These are phyloP conservation scores for Penicillium capsulatum DNA, from an alignment of 2,329 filamentous ascomycete genomes.

Conservation along the genomic window DNA sequence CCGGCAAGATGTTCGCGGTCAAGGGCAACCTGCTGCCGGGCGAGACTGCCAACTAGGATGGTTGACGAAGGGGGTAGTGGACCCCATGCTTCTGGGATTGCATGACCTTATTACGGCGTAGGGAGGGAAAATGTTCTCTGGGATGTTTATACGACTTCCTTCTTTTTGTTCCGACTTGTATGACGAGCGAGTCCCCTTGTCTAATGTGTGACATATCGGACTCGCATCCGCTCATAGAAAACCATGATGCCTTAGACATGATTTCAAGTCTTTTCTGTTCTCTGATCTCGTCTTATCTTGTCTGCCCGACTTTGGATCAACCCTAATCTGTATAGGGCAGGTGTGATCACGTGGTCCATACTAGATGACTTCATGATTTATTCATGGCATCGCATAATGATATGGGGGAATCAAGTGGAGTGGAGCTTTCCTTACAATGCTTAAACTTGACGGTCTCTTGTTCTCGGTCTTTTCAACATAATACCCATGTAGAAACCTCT, in stretches of 20 bases:
- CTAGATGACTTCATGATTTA: slow-evolving; percentile 9
- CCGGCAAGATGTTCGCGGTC: slow-evolving; percentile 96
- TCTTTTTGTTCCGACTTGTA: slow-evolving; percentile 32
- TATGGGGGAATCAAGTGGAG: too few species aligned
- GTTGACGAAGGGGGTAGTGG: slow-evolving; percentile 21
- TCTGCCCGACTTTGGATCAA: slow-evolving; percentile 1
- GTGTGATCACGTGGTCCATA: not conserved
- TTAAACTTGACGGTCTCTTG: too few species aligned
- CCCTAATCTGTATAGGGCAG: slow-evolving; percentile 17
- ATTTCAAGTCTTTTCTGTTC: slow-evolving; percentile 4
- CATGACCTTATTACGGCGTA: slow-evolving; percentile 44
- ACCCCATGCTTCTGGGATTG: slow-evolving; percentile 34
- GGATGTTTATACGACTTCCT: slow-evolving; percentile 39
- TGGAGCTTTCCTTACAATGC: too few species aligned
- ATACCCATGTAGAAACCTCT: too few species aligned
- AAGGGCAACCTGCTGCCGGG: slow-evolving; percentile 63
- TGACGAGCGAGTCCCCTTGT: slow-evolving; percentile 26
- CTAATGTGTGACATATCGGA: slow-evolving; percentile 17
- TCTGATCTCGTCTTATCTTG: not conserved
- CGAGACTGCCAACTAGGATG: slow-evolving; percentile 42
- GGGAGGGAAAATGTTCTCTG: slow-evolving; percentile 40
- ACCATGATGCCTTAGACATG: slow-evolving; percentile 16
- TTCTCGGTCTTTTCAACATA: not conserved
- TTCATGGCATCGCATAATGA: not conserved
- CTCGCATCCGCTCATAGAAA: slow-evolving; percentile 23